These are phyloP conservation scores for sweet orange (Citrus sinensis) DNA, from an alignment of 345 rosid species.

Conservation along the genomic window DNA sequence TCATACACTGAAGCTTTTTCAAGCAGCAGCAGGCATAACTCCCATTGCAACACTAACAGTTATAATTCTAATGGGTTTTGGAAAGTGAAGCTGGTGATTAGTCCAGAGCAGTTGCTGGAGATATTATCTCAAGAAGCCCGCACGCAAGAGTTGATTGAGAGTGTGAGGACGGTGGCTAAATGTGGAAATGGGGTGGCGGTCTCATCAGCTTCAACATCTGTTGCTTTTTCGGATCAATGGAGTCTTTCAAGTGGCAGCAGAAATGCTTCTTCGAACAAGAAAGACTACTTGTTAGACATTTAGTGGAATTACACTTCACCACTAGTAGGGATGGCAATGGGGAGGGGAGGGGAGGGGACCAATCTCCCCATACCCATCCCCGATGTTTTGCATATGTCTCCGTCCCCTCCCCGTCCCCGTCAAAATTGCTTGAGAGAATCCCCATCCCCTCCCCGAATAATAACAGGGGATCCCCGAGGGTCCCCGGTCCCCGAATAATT, in stretches of 20 bases:
- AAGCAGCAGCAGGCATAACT: slow-evolving; percentile 24
- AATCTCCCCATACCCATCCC: too few species aligned
- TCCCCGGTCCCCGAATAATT: too few species aligned
- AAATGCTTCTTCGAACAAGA: slow-evolving; percentile 33
- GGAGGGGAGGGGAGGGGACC: too few species aligned
- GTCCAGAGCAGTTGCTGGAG: slow-evolving; percentile 55
- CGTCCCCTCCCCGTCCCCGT: too few species aligned
- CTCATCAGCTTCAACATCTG: slow-evolving; percentile 22
- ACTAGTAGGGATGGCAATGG: too few species aligned
- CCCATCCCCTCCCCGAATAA: too few species aligned
- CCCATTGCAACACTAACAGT: background rate
- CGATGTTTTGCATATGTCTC: too few species aligned
- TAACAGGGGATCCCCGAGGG: too few species aligned
- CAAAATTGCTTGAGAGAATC: too few species aligned
- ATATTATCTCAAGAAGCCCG: slow-evolving; percentile 60
- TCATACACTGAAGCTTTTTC: slow-evolving; percentile 63
- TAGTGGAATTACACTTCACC: background rate
- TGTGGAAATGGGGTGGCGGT: slow-evolving; percentile 42
- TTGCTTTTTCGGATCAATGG: slow-evolving; percentile 47
- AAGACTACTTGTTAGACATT: slow-evolving; percentile 20
- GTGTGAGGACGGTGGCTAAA: slow-evolving; percentile 69
- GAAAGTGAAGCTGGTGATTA: slow-evolving; percentile 87
- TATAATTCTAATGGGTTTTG: slow-evolving; percentile 40
- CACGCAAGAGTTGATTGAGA: slow-evolving; percentile 72
- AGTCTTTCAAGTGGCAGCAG: slow-evolving; percentile 45